Evolutionary conservation across 139 green algal genomes (phyloP).

Genomic region (Auxenochlorella pyrenoidosa): DNA sequence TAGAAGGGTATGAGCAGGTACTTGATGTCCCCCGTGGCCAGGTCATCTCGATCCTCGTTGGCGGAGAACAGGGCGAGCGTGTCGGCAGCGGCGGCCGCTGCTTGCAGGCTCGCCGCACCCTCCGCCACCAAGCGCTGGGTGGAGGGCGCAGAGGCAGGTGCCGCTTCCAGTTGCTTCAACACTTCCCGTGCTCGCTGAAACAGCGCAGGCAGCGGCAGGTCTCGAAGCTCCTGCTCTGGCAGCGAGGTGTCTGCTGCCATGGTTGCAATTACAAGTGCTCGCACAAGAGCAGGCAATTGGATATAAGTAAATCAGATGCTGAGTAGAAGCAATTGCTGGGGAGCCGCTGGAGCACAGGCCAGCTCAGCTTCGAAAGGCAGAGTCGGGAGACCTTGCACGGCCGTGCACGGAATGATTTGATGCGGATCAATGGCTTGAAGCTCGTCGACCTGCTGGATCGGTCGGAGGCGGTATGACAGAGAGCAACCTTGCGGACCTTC

Average conservation of each 20-base stretch:
- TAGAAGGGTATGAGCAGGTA: conserved; percentile 72
- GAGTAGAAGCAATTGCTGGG: too few relatives aligned
- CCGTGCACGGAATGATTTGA: background rate
- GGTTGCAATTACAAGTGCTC: background rate
- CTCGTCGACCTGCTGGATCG: background rate
- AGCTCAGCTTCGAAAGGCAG: background rate
- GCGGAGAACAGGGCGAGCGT: conserved; percentile 69
- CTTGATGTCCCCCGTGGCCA: conserved; percentile 67
- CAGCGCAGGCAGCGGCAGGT: conserved; percentile 34
- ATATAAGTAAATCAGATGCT: too few relatives aligned
- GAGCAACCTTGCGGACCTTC: background rate
- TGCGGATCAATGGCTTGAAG: background rate
- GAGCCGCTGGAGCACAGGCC: background rate
- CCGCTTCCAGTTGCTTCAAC: conserved; percentile 1
- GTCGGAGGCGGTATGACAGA: too few relatives aligned
- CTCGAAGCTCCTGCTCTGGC: background rate
- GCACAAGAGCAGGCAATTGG: too few relatives aligned
- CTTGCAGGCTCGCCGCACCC: background rate
- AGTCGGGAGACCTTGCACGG: background rate
- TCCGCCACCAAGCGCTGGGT: background rate
- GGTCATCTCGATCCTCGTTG: conserved; percentile 82
- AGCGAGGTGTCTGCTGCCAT: background rate
- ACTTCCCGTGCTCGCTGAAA: background rate
- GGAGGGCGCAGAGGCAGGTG: background rate
- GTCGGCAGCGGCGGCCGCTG: conserved; percentile 29